Conservation (phyloP, 345 rosid species). For the Pelargonium nanum region DNA sequence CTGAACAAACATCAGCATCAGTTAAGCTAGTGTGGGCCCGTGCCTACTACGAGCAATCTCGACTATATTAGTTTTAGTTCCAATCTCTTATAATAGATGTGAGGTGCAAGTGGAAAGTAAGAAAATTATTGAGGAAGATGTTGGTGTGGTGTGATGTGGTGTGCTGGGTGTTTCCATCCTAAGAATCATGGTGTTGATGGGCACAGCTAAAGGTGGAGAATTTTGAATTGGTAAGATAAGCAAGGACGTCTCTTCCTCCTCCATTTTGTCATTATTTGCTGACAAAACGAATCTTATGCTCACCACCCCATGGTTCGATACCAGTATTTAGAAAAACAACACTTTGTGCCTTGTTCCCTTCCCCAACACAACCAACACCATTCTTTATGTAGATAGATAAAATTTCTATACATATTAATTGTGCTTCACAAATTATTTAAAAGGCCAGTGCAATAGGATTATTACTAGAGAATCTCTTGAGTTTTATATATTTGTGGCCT, state of each 20-base stretch:
- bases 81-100: no score
- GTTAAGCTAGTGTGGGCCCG: no score
- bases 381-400: conserved; percentile 6
- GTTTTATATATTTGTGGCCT: not conserved
- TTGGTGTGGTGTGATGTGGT: no score
- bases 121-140: no score
- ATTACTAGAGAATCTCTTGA: conserved; percentile 1
- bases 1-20: no score
- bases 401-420: not conserved
- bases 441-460: not conserved
- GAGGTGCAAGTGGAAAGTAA: no score
- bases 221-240: not conserved
- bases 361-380: conserved; percentile 19
- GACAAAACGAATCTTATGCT: not conserved
- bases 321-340: not conserved
- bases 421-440: not conserved
- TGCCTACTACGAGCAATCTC: no score
- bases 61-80: no score
- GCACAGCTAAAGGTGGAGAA: not conserved
- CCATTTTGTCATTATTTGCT: not conserved
- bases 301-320: not conserved
- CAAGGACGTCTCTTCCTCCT: not conserved
- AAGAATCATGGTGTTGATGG: not conserved
- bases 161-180: no score
- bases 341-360: conserved; percentile 12